Percentiles rank a stretch among this genome's conserved stretches.
phyloP scores from a whole-genome alignment of 2,329 filamentous ascomycete species.

The Verticillium longisporum region DNA sequence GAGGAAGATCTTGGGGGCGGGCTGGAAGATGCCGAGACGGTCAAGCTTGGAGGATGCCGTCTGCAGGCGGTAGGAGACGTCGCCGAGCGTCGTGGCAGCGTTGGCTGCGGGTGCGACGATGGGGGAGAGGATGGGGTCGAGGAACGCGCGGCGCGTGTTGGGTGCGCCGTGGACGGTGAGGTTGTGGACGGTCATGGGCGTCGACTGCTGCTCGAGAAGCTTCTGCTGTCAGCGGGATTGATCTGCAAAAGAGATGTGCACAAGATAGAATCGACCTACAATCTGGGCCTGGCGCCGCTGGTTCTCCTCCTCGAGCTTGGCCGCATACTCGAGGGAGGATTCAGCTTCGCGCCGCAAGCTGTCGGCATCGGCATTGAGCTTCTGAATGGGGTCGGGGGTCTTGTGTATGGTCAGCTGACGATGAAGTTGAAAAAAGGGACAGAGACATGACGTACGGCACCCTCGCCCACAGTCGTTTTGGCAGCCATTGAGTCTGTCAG shows the following conservation, averaged over 20 bases:
- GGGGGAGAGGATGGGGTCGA: constrained; percentile 74
- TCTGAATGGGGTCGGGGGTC: constrained; percentile 29
- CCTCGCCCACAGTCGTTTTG: constrained; percentile 20
- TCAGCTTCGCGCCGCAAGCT: constrained; percentile 30
- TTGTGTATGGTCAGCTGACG: constrained; percentile 7
- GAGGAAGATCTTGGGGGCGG: constrained; percentile 74
- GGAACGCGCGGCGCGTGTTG: constrained; percentile 77
- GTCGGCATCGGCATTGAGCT: constrained; percentile 30
- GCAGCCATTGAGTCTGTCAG: constrained; percentile 24
- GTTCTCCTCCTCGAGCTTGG: constrained; percentile 30
- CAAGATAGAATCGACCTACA: constrained; percentile 15
- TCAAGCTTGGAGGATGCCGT: constrained; percentile 67
- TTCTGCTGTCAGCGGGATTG: not conserved
- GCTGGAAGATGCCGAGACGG: constrained; percentile 85
- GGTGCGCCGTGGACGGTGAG: constrained; percentile 76
- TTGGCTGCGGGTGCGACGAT: constrained; percentile 63
- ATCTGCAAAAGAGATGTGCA: too few species aligned
- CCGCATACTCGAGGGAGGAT: constrained; percentile 25
- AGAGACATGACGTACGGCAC: constrained; percentile 17
- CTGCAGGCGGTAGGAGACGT: constrained; percentile 68
- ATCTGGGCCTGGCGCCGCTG: constrained; percentile 30
- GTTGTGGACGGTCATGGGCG: constrained; percentile 82
- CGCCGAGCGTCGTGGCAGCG: constrained; percentile 68
- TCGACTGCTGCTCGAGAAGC: constrained; percentile 63
- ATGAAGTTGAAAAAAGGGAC: too few species aligned